These are phyloP conservation scores for Carpinus viminea DNA, from an alignment of 306 rosid species.

Conservation along the genomic window DNA sequence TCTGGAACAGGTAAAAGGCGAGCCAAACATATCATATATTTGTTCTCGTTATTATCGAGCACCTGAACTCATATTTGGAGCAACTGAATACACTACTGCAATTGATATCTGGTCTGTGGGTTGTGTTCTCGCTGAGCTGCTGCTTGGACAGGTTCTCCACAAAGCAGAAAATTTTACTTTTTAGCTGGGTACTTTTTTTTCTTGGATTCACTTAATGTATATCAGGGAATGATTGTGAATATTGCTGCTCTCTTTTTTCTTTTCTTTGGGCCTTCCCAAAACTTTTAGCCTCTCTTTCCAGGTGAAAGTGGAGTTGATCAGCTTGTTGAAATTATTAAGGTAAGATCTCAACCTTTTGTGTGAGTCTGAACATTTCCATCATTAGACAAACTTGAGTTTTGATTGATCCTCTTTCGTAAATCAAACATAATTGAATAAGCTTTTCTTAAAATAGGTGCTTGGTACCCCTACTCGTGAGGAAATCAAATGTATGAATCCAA, in stretches of 20 bases:
- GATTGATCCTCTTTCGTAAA: neutral
- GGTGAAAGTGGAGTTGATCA: conserved; percentile 79
- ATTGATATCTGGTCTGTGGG: conserved; percentile 76
- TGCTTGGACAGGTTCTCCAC: conserved; percentile 65
- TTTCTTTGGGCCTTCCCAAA: conserved; percentile 22
- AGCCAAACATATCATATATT: conserved; percentile 74
- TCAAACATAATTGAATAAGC: neutral
- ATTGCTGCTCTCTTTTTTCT: conserved; percentile 4
- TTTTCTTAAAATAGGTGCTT: conserved; percentile 43
- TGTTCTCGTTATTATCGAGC: conserved; percentile 78
- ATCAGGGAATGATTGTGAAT: conserved; percentile 6
- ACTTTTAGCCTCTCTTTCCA: conserved; percentile 66
- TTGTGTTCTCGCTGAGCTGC: conserved; percentile 66
- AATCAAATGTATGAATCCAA: conserved; percentile 76
- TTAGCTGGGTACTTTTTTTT: neutral
- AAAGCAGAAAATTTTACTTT: neutral
- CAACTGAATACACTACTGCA: conserved; percentile 72
- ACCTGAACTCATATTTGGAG: conserved; percentile 74
- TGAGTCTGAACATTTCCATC: neutral
- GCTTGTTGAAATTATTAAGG: conserved; percentile 79
- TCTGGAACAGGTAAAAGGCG: conserved; percentile 59
- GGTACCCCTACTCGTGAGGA: conserved; percentile 79
- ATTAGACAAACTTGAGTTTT: neutral
- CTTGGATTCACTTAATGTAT: neutral
- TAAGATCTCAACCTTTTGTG: conserved; percentile 17